These are phyloP conservation scores for Eucalyptus paniculata DNA, from an alignment of 345 rosid species.

Conservation along the genomic window DNA sequence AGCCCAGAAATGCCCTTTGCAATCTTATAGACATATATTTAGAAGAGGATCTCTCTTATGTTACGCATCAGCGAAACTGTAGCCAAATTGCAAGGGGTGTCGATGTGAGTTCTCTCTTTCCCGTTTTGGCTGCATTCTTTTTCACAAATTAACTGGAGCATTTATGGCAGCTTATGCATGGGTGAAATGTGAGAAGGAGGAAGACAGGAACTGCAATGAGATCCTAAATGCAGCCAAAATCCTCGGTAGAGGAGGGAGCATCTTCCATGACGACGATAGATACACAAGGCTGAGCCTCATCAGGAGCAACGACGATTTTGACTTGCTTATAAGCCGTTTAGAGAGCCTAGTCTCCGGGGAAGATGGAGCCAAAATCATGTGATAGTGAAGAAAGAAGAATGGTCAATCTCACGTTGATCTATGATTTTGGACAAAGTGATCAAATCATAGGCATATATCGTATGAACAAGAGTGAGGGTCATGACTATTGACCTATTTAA, in stretches of 20 bases:
- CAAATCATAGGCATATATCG: not conserved
- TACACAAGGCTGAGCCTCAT: constrained; percentile 47
- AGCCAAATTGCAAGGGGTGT: not conserved
- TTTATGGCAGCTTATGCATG: constrained; percentile 49
- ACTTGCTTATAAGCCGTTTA: constrained; percentile 15
- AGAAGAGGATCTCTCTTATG: not conserved
- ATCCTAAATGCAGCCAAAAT: constrained; percentile 36
- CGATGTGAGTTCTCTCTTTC: not conserved
- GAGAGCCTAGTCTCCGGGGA: constrained; percentile 7
- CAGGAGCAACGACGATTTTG: constrained; percentile 43
- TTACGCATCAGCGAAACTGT: not conserved
- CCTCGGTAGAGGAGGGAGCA: constrained; percentile 21
- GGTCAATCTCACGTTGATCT: not conserved
- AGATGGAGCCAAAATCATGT: not conserved
- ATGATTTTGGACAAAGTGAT: not conserved
- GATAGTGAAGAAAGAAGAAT: not conserved
- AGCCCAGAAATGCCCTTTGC: not conserved
- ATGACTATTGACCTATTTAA: not conserved
- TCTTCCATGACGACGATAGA: constrained; percentile 15
- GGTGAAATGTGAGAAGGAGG: constrained; percentile 49
- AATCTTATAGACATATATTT: not conserved
- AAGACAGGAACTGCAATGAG: constrained; percentile 31
- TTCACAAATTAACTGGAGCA: not conserved
- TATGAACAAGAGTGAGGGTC: not conserved
- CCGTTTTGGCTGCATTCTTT: not conserved